These are phyloP conservation scores for Raffaelea ambrosiae DNA, from an alignment of 2,329 filamentous ascomycete species.

Conservation along the genomic window DNA sequence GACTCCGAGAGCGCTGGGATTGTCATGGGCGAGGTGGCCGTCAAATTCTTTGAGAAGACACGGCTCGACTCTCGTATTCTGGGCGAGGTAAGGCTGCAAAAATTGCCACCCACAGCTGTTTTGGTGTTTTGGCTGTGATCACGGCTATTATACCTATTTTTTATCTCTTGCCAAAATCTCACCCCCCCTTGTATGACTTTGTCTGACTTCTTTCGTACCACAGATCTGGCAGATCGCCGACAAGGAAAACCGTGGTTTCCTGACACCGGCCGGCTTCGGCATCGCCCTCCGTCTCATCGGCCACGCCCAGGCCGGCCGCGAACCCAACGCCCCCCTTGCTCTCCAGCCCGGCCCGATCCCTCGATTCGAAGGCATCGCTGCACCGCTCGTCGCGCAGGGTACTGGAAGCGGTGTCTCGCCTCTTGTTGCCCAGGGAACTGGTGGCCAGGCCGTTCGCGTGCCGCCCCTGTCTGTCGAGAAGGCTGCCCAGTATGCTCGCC, in stretches of 20 bases:
- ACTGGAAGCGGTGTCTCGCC: conserved; percentile 20
- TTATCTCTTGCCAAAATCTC: not conserved
- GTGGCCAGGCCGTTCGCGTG: conserved; percentile 60
- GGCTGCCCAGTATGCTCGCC: conserved; percentile 74
- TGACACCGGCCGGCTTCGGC: conserved; percentile 89
- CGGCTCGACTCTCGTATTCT: conserved; percentile 76
- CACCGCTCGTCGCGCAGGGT: conserved; percentile 9
- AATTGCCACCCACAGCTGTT: too few species aligned
- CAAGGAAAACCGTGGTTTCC: conserved; percentile 86
- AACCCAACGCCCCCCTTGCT: conserved; percentile 73
- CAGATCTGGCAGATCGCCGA: conserved; percentile 99
- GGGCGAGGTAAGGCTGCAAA: conserved; percentile 58
- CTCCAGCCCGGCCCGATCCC: conserved; percentile 82
- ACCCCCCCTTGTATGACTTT: too few species aligned
- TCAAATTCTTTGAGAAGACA: conserved; percentile 97
- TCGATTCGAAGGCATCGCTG: conserved; percentile 70
- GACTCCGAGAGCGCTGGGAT: conserved; percentile 88
- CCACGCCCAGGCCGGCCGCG: conserved; percentile 82
- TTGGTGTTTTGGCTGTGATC: not conserved
- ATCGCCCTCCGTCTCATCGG: conserved; percentile 90
- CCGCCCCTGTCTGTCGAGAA: conserved; percentile 84
- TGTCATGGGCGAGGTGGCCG: conserved; percentile 90
- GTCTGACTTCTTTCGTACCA: not conserved
- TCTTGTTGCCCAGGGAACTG: conserved; percentile 17
- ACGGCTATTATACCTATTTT: not conserved